phyloP scores from a whole-genome alignment of 2,329 filamentous ascomycete species.

The Elsinoe arachidis region DNA sequence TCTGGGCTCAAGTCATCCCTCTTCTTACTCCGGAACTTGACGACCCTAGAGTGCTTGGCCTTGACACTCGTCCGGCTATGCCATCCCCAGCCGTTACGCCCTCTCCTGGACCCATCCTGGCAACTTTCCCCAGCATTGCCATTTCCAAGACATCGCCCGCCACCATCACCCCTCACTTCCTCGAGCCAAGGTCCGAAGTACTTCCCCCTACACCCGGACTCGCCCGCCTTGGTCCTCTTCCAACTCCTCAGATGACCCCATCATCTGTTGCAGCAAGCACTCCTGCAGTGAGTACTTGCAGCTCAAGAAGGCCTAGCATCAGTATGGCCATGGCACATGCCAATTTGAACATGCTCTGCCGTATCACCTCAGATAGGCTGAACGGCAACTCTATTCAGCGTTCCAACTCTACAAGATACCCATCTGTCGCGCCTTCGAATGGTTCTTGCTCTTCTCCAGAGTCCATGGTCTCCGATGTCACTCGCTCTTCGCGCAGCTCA shows the following conservation, averaged over 20 bases:
- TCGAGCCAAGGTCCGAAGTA: conserved; percentile 44
- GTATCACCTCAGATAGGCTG: conserved; percentile 46
- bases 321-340: conserved; percentile 50
- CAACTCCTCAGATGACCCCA: conserved; percentile 55
- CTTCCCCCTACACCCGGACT: conserved; percentile 47
- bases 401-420: conserved; percentile 34
- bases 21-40: conserved; percentile 50
- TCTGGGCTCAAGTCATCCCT: conserved; percentile 45
- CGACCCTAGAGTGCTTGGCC: conserved; percentile 19
- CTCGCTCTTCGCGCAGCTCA: conserved; percentile 46
- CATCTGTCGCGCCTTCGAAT: conserved; percentile 39
- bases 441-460: conserved; percentile 45
- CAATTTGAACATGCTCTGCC: conserved; percentile 46
- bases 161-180: conserved; percentile 35
- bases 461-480: conserved; percentile 53
- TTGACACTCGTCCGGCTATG: neutral
- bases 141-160: conserved; percentile 35
- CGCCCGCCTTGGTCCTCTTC: conserved; percentile 47
- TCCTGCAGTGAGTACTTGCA: conserved; percentile 52
- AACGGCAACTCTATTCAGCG: conserved; percentile 36
- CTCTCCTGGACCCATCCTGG: conserved; percentile 9
- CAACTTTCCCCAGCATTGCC: conserved; percentile 13
- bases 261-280: conserved; percentile 45
- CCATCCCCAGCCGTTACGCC: neutral
- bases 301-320: conserved; percentile 48